Conservation (phyloP, 345 rosid species). For the Salix exigua region DNA sequence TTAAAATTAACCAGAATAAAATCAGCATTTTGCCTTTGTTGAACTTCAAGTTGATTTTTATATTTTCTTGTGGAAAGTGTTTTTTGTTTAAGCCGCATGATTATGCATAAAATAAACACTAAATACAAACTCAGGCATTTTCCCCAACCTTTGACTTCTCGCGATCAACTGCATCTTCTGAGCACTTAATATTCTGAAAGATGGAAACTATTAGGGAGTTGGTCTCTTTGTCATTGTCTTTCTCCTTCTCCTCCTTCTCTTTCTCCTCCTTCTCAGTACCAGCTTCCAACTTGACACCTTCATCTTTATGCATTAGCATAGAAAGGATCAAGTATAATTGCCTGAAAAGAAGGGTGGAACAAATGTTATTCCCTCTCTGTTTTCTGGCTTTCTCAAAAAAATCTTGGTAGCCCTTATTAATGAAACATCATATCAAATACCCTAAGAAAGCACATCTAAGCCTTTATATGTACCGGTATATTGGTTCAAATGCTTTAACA, state of each 20-base stretch:
- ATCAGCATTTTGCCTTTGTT: neutral
- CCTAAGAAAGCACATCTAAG: conserved; percentile 5
- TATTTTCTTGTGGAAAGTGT: neutral
- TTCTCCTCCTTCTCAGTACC: conserved; percentile 55
- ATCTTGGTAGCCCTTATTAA: neutral
- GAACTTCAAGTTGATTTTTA: neutral
- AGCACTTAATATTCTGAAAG: conserved; percentile 58
- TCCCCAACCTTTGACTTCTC: conserved; percentile 71
- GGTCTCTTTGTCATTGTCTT: conserved; percentile 38
- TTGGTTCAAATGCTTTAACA: conserved; percentile 66
- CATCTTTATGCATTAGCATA: conserved; percentile 72
- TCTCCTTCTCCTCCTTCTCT: conserved; percentile 55
- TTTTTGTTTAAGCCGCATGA: conserved; percentile 3
- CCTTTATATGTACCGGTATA: conserved; percentile 54
- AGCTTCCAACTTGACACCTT: conserved; percentile 68
- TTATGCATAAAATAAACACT: neutral
- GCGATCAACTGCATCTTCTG: conserved; percentile 69
- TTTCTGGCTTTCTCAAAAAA: neutral
- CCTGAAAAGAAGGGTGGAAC: conserved; percentile 42
- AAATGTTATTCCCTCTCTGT: neutral
- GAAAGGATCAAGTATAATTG: conserved; percentile 62
- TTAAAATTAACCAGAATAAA: conserved; percentile 20
- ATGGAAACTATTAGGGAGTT: conserved; percentile 45
- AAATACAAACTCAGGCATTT: conserved; percentile 7
- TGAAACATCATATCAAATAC: neutral